Evolutionary conservation across 805 yeast species (phyloP).

Genomic region (Clavispora asparagi): DNA sequence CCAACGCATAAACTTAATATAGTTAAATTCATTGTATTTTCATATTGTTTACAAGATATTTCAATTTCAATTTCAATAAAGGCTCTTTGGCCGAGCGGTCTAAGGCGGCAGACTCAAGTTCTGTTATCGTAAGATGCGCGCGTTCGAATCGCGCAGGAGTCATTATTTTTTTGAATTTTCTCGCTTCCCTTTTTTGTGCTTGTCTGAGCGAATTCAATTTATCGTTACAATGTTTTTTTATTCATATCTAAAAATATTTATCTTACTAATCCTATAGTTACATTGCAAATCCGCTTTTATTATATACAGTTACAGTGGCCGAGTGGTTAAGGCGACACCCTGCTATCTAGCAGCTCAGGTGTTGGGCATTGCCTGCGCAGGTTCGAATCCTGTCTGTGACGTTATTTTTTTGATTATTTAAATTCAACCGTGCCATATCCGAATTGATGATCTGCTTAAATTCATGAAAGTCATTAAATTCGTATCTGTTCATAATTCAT

Average conservation of each 20-base stretch:
- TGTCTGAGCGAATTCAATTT: too few relatives aligned
- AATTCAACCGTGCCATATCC: background rate
- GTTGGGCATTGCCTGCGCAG: constrained; percentile 68
- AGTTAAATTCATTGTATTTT: too few relatives aligned
- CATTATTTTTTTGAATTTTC: background rate
- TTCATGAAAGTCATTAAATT: too few relatives aligned
- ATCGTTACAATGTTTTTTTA: too few relatives aligned
- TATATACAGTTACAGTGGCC: constrained; percentile 61
- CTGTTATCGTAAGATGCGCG: constrained; percentile 12
- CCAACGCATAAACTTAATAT: too few relatives aligned
- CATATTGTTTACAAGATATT: too few relatives aligned
- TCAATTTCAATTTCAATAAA: background rate
- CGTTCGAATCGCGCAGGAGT: constrained; percentile 8
- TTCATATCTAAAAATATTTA: too few relatives aligned
- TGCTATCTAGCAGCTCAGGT: constrained; percentile 50
- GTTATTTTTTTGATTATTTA: constrained; percentile 46
- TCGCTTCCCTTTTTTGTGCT: too few relatives aligned
- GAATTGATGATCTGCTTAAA: background rate
- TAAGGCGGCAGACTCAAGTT: constrained; percentile 11
- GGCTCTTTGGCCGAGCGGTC: constrained; percentile 8
- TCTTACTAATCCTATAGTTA: too few relatives aligned
- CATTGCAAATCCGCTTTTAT: background rate
- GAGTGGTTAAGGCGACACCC: constrained; percentile 95
- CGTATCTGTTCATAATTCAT: too few relatives aligned
- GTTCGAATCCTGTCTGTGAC: constrained; percentile 99